A percentile compares a stretch with the other conserved stretches of the same genome.
phyloP scores from a whole-genome alignment of 371 early-diverging fungal species.

The Mortierella sp. region DNA sequence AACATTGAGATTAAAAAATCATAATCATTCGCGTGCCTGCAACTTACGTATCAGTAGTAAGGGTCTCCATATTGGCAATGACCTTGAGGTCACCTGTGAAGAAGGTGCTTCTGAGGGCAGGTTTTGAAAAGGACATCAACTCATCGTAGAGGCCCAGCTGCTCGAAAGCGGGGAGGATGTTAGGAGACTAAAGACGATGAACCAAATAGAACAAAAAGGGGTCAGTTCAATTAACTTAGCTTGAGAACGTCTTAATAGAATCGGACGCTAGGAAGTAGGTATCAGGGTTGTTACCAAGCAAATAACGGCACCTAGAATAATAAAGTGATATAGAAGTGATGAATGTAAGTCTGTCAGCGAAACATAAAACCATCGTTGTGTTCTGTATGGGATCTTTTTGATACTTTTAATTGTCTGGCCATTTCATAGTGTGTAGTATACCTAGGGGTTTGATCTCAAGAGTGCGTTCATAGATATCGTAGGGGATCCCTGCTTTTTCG shows the following conservation, averaged over 20 bases:
- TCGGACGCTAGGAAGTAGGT: too few relatives aligned
- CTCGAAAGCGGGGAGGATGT: constrained; percentile 15
- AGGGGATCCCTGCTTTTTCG: constrained; percentile 16
- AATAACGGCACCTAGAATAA: background rate
- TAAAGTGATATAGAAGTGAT: background rate
- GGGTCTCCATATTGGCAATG: background rate
- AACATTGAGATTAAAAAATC: background rate
- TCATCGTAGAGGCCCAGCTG: constrained; percentile 18
- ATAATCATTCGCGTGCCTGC: too few relatives aligned
- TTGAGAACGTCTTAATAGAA: too few relatives aligned
- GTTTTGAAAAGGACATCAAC: background rate
- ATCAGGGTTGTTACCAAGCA: background rate
- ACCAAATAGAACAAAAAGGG: background rate
- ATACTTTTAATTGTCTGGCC: background rate
- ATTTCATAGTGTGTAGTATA: background rate
- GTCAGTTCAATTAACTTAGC: background rate
- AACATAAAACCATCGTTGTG: too few relatives aligned
- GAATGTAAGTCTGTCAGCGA: too few relatives aligned
- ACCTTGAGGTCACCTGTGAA: background rate
- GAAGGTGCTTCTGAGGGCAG: background rate
- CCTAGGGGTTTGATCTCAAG: background rate
- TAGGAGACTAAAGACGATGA: background rate
- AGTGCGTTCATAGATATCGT: constrained; percentile 15
- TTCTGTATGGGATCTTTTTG: background rate
- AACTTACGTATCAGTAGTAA: background rate